A percentile compares a stretch with the other conserved stretches of the same genome.
Conservation (phyloP, 225 moss, liverwort and hornwort genomes). For the Rhytidiadelphus loreus region DNA sequence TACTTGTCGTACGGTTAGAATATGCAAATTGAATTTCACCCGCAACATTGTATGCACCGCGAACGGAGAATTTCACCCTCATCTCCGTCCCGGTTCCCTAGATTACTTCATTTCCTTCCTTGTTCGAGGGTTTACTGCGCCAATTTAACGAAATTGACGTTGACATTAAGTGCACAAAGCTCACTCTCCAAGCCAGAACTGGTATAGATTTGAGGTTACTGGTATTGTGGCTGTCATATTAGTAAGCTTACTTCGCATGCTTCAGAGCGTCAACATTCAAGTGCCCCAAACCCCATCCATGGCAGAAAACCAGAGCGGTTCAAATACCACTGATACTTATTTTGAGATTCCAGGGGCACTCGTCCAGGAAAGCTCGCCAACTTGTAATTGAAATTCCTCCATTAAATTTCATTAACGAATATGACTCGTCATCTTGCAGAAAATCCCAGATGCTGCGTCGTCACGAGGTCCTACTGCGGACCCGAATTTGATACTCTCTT, state of each 20-base stretch:
- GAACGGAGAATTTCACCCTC: neutral
- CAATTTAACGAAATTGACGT: neutral
- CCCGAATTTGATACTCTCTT: neutral
- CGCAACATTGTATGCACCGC: neutral
- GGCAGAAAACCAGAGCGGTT: neutral
- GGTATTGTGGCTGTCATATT: neutral
- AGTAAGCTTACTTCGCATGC: neutral
- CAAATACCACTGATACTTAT: neutral
- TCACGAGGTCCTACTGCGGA: neutral
- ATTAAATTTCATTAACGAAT: neutral
- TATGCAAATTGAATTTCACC: neutral
- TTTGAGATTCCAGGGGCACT: neutral
- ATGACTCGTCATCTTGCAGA: neutral
- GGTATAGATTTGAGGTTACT: neutral
- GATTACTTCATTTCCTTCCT: neutral
- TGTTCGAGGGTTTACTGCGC: neutral
- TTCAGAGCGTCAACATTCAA: neutral
- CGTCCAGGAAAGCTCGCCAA: neutral
- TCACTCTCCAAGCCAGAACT: neutral
- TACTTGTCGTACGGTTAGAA: neutral
- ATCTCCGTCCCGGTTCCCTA: neutral
- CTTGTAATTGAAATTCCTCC: no score
- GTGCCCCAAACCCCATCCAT: neutral
- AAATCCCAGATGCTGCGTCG: neutral
- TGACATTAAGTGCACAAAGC: neutral